These are phyloP conservation scores for Solanum hybrid DNA, from an alignment of 305 asterid genomes.

Conservation along the genomic window DNA sequence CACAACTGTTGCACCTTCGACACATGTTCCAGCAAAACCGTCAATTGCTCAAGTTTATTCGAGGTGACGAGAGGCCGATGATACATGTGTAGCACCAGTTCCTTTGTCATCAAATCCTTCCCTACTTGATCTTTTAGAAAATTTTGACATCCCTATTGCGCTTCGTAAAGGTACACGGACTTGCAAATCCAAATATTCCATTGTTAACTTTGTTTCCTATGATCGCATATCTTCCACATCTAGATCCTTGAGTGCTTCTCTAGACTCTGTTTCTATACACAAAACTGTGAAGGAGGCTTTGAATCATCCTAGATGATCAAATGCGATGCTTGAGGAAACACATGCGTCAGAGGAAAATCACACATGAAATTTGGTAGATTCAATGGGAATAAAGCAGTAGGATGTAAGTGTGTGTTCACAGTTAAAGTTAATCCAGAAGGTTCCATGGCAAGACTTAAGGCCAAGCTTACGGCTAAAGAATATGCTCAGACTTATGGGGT, in stretches of 20 bases:
- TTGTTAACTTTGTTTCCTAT: neutral
- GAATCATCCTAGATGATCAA: neutral
- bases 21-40: neutral
- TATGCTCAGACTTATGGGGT: neutral
- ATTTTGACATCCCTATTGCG: neutral
- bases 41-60: neutral
- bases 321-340: neutral
- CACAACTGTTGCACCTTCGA: neutral
- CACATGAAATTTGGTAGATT: neutral
- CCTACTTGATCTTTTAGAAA: neutral
- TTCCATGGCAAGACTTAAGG: neutral
- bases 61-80: neutral
- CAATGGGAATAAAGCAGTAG: neutral
- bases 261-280: neutral
- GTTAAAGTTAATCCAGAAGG: neutral
- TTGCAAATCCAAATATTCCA: neutral
- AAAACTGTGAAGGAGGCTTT: neutral
- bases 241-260: neutral
- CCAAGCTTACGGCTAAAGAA: neutral
- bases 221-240: neutral
- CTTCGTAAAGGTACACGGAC: neutral
- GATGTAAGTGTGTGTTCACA: neutral
- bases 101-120: neutral
- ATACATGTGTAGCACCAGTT: neutral
- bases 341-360: neutral